Conservation (phyloP, 1,284 basidiomycete species). For the Vanrija sp. region DNA sequence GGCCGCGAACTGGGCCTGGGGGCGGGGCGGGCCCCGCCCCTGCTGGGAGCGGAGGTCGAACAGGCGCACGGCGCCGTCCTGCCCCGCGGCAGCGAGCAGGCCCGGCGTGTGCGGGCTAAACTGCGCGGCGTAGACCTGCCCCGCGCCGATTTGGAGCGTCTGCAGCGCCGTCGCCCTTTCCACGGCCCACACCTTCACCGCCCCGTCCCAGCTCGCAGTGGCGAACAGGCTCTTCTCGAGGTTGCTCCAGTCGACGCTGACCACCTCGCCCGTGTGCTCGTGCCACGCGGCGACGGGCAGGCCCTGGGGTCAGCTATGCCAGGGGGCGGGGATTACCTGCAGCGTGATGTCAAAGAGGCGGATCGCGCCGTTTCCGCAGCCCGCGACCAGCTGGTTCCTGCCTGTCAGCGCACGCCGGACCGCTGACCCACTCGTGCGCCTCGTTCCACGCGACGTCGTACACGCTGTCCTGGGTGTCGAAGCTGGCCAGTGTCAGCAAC, state of each 20-base stretch:
- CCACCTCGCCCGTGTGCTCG: slow-evolving; percentile 88
- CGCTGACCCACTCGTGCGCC: slow-evolving; percentile 67
- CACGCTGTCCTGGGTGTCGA: slow-evolving; percentile 88
- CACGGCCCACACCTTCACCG: slow-evolving; percentile 88
- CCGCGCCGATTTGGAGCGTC: slow-evolving; percentile 64
- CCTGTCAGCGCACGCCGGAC: slow-evolving; percentile 19
- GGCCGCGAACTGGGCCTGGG: background rate
- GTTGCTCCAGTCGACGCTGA: slow-evolving; percentile 97
- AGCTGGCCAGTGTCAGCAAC: slow-evolving; percentile 57
- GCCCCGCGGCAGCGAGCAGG: slow-evolving; percentile 73
- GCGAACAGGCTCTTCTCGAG: slow-evolving; percentile 84
- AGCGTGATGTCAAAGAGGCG: slow-evolving; percentile 87
- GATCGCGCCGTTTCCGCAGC: slow-evolving; percentile 86
- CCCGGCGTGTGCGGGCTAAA: slow-evolving; percentile 89
- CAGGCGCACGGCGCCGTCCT: slow-evolving; percentile 74
- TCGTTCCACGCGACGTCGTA: slow-evolving; percentile 93
- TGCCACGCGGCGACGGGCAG: slow-evolving; percentile 83
- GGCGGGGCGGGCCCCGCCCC: background rate
- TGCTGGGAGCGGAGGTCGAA: slow-evolving; percentile 57
- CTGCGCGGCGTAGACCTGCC: slow-evolving; percentile 74
- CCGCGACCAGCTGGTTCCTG: slow-evolving; percentile 73
- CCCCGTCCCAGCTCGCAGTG: slow-evolving; percentile 89
- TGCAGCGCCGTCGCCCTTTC: slow-evolving; percentile 69
- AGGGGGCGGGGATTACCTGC: slow-evolving; percentile 55
- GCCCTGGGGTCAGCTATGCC: slow-evolving; percentile 18